Conservation (phyloP, 2,329 filamentous ascomycete genomes). For the Apiospora rasikravindrae region DNA sequence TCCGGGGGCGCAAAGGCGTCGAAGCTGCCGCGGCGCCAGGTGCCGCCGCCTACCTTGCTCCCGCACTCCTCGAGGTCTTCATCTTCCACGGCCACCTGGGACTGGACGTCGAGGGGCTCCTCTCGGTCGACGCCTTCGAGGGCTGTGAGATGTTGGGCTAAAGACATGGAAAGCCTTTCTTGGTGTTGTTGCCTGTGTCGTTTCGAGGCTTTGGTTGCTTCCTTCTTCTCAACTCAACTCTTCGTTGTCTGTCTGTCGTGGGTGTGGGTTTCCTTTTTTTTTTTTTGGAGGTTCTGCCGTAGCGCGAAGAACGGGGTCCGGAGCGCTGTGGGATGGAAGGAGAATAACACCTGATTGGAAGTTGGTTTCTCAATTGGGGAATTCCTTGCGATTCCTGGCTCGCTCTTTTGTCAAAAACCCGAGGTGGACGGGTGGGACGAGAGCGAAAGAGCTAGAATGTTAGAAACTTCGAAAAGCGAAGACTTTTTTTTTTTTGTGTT, state of each 20-base stretch:
- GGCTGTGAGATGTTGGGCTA: slow-evolving; percentile 49
- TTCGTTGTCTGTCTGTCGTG: background rate
- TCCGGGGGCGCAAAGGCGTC: slow-evolving; percentile 35
- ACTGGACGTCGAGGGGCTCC: slow-evolving; percentile 29
- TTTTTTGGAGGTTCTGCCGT: background rate
- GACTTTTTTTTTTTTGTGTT: background rate
- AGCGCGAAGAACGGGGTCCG: slow-evolving; percentile 1
- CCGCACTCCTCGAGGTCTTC: slow-evolving; percentile 24
- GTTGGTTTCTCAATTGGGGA: slow-evolving; percentile 18
- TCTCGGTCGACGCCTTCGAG: slow-evolving; percentile 48
- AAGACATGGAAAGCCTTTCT: slow-evolving; percentile 41
- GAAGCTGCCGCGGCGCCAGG: slow-evolving; percentile 38
- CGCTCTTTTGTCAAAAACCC: background rate
- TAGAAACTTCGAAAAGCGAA: background rate
- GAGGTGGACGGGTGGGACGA: background rate
- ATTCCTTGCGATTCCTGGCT: background rate
- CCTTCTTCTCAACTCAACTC: background rate
- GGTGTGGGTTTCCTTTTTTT: background rate
- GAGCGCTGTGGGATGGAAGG: background rate
- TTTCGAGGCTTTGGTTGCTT: too few relatives aligned
- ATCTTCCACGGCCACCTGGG: slow-evolving; percentile 16
- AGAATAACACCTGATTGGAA: slow-evolving; percentile 17
- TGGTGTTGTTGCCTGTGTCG: background rate
- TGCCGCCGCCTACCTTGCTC: slow-evolving; percentile 25
- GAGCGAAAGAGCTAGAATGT: background rate